phyloP scores from a whole-genome alignment of 768 basidiomycete species.

The Boletus reticulatus region DNA sequence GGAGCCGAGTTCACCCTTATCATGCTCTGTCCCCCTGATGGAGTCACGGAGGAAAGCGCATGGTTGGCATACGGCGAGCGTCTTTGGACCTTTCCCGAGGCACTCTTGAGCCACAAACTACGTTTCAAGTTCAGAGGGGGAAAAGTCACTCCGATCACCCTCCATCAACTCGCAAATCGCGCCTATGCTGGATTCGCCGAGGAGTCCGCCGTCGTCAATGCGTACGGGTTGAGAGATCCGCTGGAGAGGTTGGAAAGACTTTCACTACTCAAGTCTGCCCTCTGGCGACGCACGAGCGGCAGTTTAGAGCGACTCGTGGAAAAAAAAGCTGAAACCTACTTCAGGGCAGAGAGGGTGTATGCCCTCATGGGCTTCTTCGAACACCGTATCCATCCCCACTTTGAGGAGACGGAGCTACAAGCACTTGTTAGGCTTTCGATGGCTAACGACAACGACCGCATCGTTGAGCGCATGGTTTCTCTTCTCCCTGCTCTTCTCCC shows the following conservation, averaged over 20 bases:
- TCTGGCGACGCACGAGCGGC: conserved; percentile 21
- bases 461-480: conserved; percentile 23
- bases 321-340: not conserved
- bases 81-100: conserved; percentile 25
- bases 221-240: conserved; percentile 18
- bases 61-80: conserved; percentile 22
- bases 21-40: conserved; percentile 4
- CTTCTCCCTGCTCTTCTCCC: conserved; percentile 7
- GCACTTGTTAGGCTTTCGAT: conserved; percentile 24
- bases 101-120: conserved; percentile 20
- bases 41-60: not conserved
- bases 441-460: conserved; percentile 23
- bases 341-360: conserved; percentile 23
- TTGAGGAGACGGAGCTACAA: conserved; percentile 17
- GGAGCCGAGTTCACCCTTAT: conserved; percentile 25
- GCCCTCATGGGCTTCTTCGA: conserved; percentile 28
- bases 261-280: conserved; percentile 17
- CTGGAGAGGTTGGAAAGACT: conserved; percentile 25
- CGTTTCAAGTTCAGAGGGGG: conserved; percentile 11
- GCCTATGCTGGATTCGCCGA: conserved; percentile 15
- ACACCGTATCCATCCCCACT: conserved; percentile 21
- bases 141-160: conserved; percentile 16
- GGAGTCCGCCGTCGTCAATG: conserved; percentile 24
- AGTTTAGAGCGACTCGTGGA: not conserved
- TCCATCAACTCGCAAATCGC: conserved; percentile 21